Evolutionary conservation across 129 eudicot species (phyloP).

Genomic region (Sambucus nigra): DNA sequence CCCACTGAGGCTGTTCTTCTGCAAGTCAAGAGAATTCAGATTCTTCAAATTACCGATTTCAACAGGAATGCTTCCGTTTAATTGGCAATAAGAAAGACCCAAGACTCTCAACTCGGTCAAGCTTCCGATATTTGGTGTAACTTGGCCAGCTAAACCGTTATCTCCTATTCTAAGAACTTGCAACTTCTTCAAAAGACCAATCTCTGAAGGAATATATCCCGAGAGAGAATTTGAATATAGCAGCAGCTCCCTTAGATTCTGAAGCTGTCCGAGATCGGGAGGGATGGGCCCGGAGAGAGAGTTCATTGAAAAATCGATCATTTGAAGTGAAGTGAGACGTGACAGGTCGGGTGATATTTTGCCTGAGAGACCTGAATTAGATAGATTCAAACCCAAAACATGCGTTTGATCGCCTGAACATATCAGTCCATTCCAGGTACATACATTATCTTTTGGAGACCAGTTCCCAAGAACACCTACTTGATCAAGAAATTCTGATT

Average conservation of each 20-base stretch:
- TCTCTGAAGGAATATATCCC: constrained; percentile 60
- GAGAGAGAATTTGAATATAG: constrained; percentile 61
- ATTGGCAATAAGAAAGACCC: constrained; percentile 66
- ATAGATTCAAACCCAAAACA: constrained; percentile 50
- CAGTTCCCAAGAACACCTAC: constrained; percentile 52
- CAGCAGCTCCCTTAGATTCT: constrained; percentile 46
- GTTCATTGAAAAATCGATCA: constrained; percentile 59
- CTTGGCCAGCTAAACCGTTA: constrained; percentile 48
- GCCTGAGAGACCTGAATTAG: constrained; percentile 59
- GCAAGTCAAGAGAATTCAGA: constrained; percentile 58
- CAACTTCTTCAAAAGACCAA: constrained; percentile 46
- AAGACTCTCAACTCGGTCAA: constrained; percentile 51
- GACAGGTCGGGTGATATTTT: constrained; percentile 52
- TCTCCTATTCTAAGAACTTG: constrained; percentile 76
- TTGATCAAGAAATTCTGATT: constrained; percentile 54
- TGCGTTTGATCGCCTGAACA: constrained; percentile 62
- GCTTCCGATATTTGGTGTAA: constrained; percentile 44
- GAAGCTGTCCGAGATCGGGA: constrained; percentile 60
- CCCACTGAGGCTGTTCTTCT: constrained; percentile 52
- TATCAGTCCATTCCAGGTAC: constrained; percentile 76
- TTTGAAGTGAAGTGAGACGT: constrained; percentile 50
- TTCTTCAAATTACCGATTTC: constrained; percentile 65
- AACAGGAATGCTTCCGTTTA: constrained; percentile 72
- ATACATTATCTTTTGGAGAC: constrained; percentile 46
- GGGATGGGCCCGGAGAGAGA: constrained; percentile 64